phyloP scores from a whole-genome alignment of 1,284 basidiomycete species.

The Boletellus deceptivus region DNA sequence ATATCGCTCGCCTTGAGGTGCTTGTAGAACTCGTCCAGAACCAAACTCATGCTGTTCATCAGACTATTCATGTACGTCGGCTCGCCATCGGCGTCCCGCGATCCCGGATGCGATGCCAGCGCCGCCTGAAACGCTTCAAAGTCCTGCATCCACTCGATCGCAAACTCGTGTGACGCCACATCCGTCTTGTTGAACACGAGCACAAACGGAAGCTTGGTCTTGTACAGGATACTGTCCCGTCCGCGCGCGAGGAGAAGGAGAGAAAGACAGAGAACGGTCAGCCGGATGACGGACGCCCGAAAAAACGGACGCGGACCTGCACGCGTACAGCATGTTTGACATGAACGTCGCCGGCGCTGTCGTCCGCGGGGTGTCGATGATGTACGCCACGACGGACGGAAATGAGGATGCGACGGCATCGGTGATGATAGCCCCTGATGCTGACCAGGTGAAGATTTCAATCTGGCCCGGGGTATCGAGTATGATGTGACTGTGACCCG shows the following conservation, averaged over 20 bases:
- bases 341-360: conserved; percentile 97
- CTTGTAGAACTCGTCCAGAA: conserved; percentile 98
- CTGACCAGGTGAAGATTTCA: conserved; percentile 99
- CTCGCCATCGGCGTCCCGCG: conserved; percentile 81
- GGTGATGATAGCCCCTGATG: conserved; percentile 97
- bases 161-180: conserved; percentile 86
- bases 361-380: conserved; percentile 96
- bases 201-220: conserved; percentile 96
- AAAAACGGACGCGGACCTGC: conserved; percentile 63
- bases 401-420: conserved; percentile 94
- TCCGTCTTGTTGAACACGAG: conserved; percentile 99
- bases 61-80: conserved; percentile 98
- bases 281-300: conserved; percentile 1
- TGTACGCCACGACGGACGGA: conserved; percentile 93
- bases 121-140: conserved; percentile 88
- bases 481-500: conserved; percentile 75
- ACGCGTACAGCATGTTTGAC: conserved; percentile 99
- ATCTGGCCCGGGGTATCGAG: conserved; percentile 99
- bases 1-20: conserved; percentile 73
- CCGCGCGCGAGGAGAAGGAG: too few species aligned
- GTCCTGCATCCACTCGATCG: conserved; percentile 97
- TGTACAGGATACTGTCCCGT: conserved; percentile 85
- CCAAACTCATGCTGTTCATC: conserved; percentile 99
- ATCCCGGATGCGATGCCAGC: conserved; percentile 60
- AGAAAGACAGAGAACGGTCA: background rate